Base-by-base conservation (phyloP, 2,329 filamentous ascomycete species). In the Fusarium stilboides region DNA sequence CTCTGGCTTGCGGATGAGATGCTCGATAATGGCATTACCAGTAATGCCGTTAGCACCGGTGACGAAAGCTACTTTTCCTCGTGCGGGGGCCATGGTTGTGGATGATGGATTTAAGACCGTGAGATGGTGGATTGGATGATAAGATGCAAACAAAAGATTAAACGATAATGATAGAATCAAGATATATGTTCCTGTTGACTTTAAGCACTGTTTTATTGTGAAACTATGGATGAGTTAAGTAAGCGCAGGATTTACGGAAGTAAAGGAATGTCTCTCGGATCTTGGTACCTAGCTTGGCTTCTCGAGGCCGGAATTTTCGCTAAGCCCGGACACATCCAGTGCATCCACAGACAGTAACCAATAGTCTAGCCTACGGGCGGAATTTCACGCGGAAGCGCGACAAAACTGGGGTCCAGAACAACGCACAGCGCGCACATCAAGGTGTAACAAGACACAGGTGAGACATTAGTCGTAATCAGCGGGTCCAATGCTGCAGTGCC, bases 41-140 rank as follows among this genome's bases (percentile, higher is more conserved):
- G 67, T 70, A 15, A 70, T 70, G 24, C 67, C 65, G 24, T 70
- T 70, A 2, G 61, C 65, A 26, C 67, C 65, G 6, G 67, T 70
- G 19, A 70, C 43, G 20, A 70, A 68, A 1, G 67, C 65, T 22
- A 70, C 67, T 17, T 70, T 70, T 31, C 57, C 57, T n/a, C 28
- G 34, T 28, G 50, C 33, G 20, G 57, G 57, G 24, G 50, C 50
- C 50, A 59, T 59, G 20, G n/a, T 22, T 59, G 20, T 17, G 28
- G 6, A 31, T 31, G 19, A 12, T 8, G 15, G 8, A n/a, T 36
- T 13, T 36, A 17, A 26, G 43, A 13, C 14, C 9, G 12, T 31
- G 19, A 17, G 36, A 17, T 22, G 14, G 13, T 14, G 8, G 4
- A 6, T 14, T 37, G 8, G 37, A 40, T 40, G 43, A 6, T 12